These are phyloP conservation scores for Ogataea trehaloabstinens DNA, from an alignment of 805 yeast genomes.

Conservation along the genomic window DNA sequence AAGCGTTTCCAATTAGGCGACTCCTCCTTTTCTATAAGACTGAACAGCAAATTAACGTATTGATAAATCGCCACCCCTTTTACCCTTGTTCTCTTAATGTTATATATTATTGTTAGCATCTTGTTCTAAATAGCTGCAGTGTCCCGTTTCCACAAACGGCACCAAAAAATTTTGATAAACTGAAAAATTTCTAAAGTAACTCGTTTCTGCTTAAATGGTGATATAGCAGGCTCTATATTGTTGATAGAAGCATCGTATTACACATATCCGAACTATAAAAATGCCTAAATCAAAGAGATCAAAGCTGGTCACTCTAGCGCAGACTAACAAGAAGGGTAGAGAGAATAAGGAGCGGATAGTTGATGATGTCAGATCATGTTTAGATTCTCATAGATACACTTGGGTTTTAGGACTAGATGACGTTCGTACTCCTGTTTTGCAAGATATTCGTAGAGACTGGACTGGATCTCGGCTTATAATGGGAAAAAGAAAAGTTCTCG, in stretches of 20 bases:
- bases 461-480: slow-evolving; percentile 80
- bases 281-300: slow-evolving; percentile 99
- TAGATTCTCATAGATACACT: slow-evolving; percentile 72
- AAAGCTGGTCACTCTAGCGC: slow-evolving; percentile 91
- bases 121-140: not conserved
- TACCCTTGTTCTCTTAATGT: not conserved
- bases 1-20: no score
- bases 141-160: slow-evolving; percentile 17
- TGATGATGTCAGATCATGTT: slow-evolving; percentile 80
- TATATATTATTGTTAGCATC: slow-evolving; percentile 1
- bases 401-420: slow-evolving; percentile 89
- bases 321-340: slow-evolving; percentile 93
- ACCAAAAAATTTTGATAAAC: slow-evolving; percentile 9
- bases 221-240: no score
- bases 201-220: not conserved
- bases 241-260: no score
- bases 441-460: slow-evolving; percentile 93
- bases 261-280: no score
- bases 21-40: no score
- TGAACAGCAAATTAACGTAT: no score
- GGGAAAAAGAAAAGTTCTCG: slow-evolving; percentile 91
- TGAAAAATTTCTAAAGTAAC: slow-evolving; percentile 1
- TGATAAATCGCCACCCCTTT: not conserved
- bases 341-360: slow-evolving; percentile 90
- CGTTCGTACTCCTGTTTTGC: slow-evolving; percentile 93